Evolutionary conservation across 139 green algal genomes (phyloP), one percentile per base, ranked within the genome.

Genomic region (Dunaliella primolecta): DNA sequence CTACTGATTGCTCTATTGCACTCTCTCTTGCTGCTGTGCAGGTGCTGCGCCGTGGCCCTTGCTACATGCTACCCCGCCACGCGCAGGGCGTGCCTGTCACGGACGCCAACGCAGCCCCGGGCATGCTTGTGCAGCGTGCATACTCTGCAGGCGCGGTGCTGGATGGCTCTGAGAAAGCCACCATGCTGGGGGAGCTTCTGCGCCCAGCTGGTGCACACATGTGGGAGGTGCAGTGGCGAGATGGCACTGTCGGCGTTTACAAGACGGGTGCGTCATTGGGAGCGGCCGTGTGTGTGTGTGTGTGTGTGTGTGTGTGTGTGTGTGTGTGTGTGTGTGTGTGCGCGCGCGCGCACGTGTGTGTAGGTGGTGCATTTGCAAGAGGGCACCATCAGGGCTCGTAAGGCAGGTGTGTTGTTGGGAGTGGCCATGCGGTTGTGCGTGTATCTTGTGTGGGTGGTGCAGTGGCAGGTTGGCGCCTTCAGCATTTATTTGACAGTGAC

Each of bases 181-280:
- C n/a, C 11, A 87, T 37, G 33, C 27, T 87, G 23, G 84, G 84
- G 21, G 64, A 84, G 81, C 78, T 83, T 24, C 25, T 83, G 37
- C 78, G 78, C 25, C 37, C 78, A 1, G 78, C 78, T 24, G 78
- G 78, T 2, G 24, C 35, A 3, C 78, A 84, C 81, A 33, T 64
- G 23, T 84, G 81, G 87, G 70, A 86, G 35, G 87, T 91, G 57
- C 83, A 70, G 55, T 91, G 87, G 87, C 35, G 78, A 0, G 87
- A 91, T 56, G 87, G 87, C 78, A 77, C 46, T 7, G 15, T 64
- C 46, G 46, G 46, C 46, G 46, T 64, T 7, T 64, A 64, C 46
- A 64, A 64, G 46, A 64, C 46, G 15, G 46, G 46, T 64, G 46
- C 46, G 46, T 64, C n/a, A n/a, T n/a, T n/a, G n/a, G n/a, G n/a